Percentiles rank a stretch among this genome's conserved stretches.
phyloP scores from a whole-genome alignment of 306 rosid species.

The Crotalaria pallida region DNA sequence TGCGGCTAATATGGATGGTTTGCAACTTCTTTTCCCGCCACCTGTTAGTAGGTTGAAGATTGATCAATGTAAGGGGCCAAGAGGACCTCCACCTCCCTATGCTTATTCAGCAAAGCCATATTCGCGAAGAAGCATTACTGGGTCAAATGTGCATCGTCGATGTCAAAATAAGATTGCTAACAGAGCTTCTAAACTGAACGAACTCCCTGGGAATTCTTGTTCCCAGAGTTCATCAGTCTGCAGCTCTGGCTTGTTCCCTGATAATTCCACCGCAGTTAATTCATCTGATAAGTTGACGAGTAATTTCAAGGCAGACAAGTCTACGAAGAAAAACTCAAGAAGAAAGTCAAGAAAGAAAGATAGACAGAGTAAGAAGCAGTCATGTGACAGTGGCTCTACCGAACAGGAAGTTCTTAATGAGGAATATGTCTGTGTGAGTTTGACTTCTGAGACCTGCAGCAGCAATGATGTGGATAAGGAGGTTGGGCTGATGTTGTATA shows the following conservation, averaged over 20 bases:
- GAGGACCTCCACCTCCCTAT: slow-evolving; percentile 32
- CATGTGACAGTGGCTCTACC: slow-evolving; percentile 33
- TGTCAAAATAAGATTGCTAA: slow-evolving; percentile 52
- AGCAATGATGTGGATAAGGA: slow-evolving; percentile 35
- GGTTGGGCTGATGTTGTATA: slow-evolving; percentile 13
- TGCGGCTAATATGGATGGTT: slow-evolving; percentile 44
- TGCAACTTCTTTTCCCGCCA: slow-evolving; percentile 50
- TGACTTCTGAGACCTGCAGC: slow-evolving; percentile 41
- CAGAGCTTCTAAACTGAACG: slow-evolving; percentile 48
- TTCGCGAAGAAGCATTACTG: slow-evolving; percentile 30
- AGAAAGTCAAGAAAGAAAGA: slow-evolving; percentile 54
- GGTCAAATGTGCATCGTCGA: slow-evolving; percentile 41
- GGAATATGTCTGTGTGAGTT: slow-evolving; percentile 37
- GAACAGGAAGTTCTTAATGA: slow-evolving; percentile 43
- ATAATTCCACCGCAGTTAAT: slow-evolving; percentile 27
- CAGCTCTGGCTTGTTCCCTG: slow-evolving; percentile 28
- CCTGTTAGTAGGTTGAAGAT: slow-evolving; percentile 40
- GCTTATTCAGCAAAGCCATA: slow-evolving; percentile 39
- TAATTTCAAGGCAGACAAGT: slow-evolving; percentile 33
- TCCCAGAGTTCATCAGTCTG: slow-evolving; percentile 29
- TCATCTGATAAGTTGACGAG: slow-evolving; percentile 26
- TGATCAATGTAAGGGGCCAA: slow-evolving; percentile 36
- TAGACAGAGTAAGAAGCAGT: slow-evolving; percentile 44
- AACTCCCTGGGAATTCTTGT: slow-evolving; percentile 40
- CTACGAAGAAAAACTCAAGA: slow-evolving; percentile 43